Percentiles rank a stretch among this genome's conserved stretches.
phyloP scores from a whole-genome alignment of 768 basidiomycete species.

The Plicaturopsis crispa region DNA sequence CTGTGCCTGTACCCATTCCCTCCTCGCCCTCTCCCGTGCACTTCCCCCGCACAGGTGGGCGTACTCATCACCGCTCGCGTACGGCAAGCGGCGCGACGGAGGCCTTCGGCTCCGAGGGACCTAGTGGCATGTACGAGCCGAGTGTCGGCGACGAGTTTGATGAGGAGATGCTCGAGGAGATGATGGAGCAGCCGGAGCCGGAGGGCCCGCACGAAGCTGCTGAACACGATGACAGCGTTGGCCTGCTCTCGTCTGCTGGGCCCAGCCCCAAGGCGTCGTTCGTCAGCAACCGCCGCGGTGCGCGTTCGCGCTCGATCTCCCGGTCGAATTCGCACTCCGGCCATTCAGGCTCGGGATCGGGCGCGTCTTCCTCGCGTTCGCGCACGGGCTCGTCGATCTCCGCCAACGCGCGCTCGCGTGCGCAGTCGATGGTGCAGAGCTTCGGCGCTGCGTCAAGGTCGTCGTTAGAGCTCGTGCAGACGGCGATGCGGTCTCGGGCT shows the following conservation, averaged over 20 bases:
- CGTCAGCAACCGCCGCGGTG: constrained; percentile 18
- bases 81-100: constrained; percentile 21
- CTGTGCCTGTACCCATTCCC: constrained; percentile 20
- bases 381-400: constrained; percentile 38
- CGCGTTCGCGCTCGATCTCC: constrained; percentile 30
- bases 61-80: constrained; percentile 14
- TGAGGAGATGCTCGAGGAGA: constrained; percentile 24
- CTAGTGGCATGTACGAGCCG: constrained; percentile 16
- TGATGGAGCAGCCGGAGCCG: constrained; percentile 36
- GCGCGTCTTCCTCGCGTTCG: constrained; percentile 26
- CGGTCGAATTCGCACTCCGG: constrained; percentile 15
- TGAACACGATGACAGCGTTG: constrained; percentile 58
- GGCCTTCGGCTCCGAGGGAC: constrained; percentile 13
- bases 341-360: too few species aligned
- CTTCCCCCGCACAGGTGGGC: constrained; percentile 13
- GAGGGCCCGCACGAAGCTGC: constrained; percentile 51
- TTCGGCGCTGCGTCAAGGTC: constrained; percentile 54
- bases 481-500: constrained; percentile 40
- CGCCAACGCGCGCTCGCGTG: constrained; percentile 45
- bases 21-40: constrained; percentile 9
- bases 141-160: constrained; percentile 21
- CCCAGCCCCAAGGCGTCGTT: constrained; percentile 46
- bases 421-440: constrained; percentile 62
- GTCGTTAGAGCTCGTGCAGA: constrained; percentile 49
- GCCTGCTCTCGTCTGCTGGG: constrained; percentile 35